Evolutionary conservation across 1,284 basidiomycete genomes (phyloP).

Genomic region (Ustilago cynodontis): DNA sequence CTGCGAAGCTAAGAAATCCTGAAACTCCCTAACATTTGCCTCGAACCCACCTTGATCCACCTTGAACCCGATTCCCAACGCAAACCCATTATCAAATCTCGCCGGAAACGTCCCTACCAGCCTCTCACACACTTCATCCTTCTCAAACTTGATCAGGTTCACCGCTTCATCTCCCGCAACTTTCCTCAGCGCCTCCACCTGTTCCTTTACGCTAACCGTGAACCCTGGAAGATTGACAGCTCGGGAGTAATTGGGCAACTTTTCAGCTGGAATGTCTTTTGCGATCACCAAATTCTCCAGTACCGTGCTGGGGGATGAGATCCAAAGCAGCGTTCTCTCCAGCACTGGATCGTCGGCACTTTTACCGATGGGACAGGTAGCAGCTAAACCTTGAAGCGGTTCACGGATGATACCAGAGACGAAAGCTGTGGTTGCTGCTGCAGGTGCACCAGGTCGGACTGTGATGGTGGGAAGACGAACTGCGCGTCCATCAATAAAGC

Average conservation of each 20-base stretch:
- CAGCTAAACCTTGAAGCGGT: constrained; percentile 39
- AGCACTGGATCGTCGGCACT: constrained; percentile 40
- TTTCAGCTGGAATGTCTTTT: constrained; percentile 32
- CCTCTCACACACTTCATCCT: constrained; percentile 51
- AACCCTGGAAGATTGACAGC: constrained; percentile 55
- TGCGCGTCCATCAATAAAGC: constrained; percentile 48
- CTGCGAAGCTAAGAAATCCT: constrained; percentile 20
- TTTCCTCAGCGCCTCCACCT: constrained; percentile 48
- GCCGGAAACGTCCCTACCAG: constrained; percentile 48
- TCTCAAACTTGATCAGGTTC: constrained; percentile 49
- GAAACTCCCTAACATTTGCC: constrained; percentile 47
- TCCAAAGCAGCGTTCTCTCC: constrained; percentile 30
- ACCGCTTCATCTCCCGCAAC: constrained; percentile 49
- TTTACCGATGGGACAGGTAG: constrained; percentile 50
- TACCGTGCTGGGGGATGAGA: constrained; percentile 43
- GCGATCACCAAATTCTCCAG: constrained; percentile 52
- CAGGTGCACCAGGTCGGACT: constrained; percentile 47
- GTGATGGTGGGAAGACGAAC: constrained; percentile 53
- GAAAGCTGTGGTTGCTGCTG: constrained; percentile 51
- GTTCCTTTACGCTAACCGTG: constrained; percentile 44
- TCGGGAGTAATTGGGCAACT: constrained; percentile 24
- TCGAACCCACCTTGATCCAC: constrained; percentile 52
- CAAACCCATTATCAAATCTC: constrained; percentile 47
- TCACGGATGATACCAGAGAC: constrained; percentile 57
- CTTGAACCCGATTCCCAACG: constrained; percentile 50